Evolutionary conservation across 106 monocot genomes (phyloP).

Genomic region (Allium cepa): DNA sequence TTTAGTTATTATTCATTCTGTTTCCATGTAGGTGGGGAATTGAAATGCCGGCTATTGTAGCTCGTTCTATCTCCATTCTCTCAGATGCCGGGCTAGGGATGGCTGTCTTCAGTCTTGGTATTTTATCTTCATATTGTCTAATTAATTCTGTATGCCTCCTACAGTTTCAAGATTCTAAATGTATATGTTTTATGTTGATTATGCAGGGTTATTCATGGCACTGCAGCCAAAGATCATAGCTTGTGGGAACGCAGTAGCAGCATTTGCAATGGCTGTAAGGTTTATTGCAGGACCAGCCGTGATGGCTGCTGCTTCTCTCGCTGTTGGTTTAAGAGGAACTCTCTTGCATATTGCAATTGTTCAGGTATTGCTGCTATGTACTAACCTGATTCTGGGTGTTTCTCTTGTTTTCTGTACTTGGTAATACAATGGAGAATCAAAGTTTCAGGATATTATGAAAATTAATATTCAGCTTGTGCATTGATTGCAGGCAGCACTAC

Average conservation of each 20-base stretch:
- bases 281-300: slow-evolving; percentile 20
- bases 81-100: slow-evolving; percentile 60
- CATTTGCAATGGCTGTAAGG: slow-evolving; percentile 22
- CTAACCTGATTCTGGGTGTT: too few species aligned
- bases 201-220: slow-evolving; percentile 24
- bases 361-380: slow-evolving; percentile 1
- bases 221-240: slow-evolving; percentile 27
- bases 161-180: too few species aligned
- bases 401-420: not conserved
- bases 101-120: slow-evolving; percentile 64
- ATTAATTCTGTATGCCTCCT: too few species aligned
- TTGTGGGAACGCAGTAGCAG: slow-evolving; percentile 15
- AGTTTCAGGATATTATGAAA: not conserved
- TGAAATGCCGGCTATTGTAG: slow-evolving; percentile 32
- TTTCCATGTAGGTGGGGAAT: slow-evolving; percentile 14
- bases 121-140: not conserved
- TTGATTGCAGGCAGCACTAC: slow-evolving; percentile 17
- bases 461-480: not conserved
- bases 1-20: not conserved
- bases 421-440: not conserved
- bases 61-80: slow-evolving; percentile 31
- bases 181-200: not conserved
- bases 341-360: slow-evolving; percentile 22
- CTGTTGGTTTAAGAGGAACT: slow-evolving; percentile 17
- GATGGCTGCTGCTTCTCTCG: slow-evolving; percentile 20